These are phyloP conservation scores for Podospora didyma DNA, from an alignment of 495 filamentous ascomycete species.

Conservation along the genomic window DNA sequence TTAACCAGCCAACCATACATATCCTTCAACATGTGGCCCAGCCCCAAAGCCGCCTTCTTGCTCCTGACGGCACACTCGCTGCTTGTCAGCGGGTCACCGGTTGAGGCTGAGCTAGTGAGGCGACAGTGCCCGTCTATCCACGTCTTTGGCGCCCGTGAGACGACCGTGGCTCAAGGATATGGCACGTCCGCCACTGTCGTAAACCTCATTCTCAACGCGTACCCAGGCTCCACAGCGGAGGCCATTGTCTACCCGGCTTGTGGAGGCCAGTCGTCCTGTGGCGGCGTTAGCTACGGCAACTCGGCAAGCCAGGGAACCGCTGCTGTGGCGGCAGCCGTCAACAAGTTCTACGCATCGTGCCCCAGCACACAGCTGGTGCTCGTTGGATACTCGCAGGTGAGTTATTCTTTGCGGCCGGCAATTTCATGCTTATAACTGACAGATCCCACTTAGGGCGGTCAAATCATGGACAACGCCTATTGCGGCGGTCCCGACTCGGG, in stretches of 20 bases:
- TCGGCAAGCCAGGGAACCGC: conserved; percentile 49
- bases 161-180: conserved; percentile 51
- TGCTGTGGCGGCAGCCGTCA: conserved; percentile 53
- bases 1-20: neutral
- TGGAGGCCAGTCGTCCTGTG: conserved; percentile 46
- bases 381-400: conserved; percentile 61
- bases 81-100: conserved; percentile 25
- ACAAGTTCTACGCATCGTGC: conserved; percentile 47
- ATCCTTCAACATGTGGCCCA: conserved; percentile 28
- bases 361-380: conserved; percentile 54
- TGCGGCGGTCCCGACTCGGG: conserved; percentile 52
- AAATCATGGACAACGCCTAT: conserved; percentile 61
- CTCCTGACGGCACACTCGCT: conserved; percentile 26
- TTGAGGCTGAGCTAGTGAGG: conserved; percentile 25
- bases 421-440: conserved; percentile 19
- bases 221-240: conserved; percentile 52
- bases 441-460: conserved; percentile 44
- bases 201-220: conserved; percentile 47
- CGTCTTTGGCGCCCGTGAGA: conserved; percentile 63
- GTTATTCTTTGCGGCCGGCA: conserved; percentile 11
- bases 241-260: conserved; percentile 49
- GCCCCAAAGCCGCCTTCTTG: conserved; percentile 25
- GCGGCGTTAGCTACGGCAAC: conserved; percentile 49
- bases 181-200: conserved; percentile 53
- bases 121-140: conserved; percentile 50